These are phyloP conservation scores for Knoxia roxburghii DNA, from an alignment of 257 asterid species.

Conservation along the genomic window DNA sequence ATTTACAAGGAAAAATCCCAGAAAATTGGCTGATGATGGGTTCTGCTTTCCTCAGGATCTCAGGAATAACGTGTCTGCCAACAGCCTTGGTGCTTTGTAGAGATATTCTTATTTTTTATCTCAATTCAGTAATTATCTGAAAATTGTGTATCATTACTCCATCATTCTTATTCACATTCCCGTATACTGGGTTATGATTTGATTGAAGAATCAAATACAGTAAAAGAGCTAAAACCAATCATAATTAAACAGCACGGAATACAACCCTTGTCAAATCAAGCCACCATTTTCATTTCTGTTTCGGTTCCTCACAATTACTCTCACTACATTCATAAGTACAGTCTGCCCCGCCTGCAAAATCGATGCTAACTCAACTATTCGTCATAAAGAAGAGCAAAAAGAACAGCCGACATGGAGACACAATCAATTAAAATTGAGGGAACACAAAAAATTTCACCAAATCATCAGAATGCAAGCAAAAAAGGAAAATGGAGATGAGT, in stretches of 20 bases:
- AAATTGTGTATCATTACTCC: neutral
- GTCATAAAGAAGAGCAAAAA: neutral
- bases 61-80: neutral
- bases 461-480: neutral
- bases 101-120: neutral
- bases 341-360: neutral
- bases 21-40: neutral
- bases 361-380: neutral
- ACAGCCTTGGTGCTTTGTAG: neutral
- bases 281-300: neutral
- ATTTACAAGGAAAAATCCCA: neutral
- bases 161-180: neutral
- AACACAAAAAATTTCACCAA: neutral
- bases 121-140: neutral
- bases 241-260: neutral
- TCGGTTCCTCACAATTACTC: slow-evolving; percentile 1
- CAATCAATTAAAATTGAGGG: neutral
- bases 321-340: neutral
- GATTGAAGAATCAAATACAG: neutral
- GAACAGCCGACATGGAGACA: neutral
- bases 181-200: neutral
- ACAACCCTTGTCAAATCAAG: neutral
- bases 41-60: neutral
- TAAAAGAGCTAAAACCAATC: neutral
- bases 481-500: neutral